Base-by-base conservation (phyloP, 305 asterid genomes). In the Caryopteris hybrid region DNA sequence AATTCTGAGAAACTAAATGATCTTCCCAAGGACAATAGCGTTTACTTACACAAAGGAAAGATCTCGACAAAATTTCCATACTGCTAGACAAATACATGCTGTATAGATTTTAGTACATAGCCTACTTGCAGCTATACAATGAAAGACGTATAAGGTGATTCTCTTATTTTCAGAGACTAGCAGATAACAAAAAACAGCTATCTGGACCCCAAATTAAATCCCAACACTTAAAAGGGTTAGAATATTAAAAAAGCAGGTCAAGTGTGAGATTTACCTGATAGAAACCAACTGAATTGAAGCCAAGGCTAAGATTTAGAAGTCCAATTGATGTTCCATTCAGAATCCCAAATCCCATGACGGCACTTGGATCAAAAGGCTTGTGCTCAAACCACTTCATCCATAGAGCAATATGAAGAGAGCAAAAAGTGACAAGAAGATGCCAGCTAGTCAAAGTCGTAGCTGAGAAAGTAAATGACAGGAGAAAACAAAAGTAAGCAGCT, bases 381-480 rank as follows among this genome's bases (percentile, higher is more conserved):
- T 89, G 92, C 76, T 89, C 96, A 58, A 89, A 89, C 75, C 82
- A 78, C 74, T 89, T 89, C 83, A 87, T 79, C 83, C 88, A 80
- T 72, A 87, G 69, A 55, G 95, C 92, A 79, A 87, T 80, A 60
- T 89, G 96, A 71, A 89, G 92, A 68, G 89, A 87, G 75, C 96
- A 89, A 80, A 87, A 89, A 20, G 96, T 89, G 52, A 89, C 96
- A 20, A 89, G 88, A 74, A 89, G 96, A 82, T 89, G 95, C 96
- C 96, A 89, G 77, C 96, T 89, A 59, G 96, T 89, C 77, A 89
- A 80, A 60, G 92, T 89, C 45, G 96, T 89, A 73, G 96, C 96
- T 89, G 92, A 70, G 64, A 64, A 64, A 58, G 70, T 64, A 76
- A 77, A 81, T 69, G 31, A 69, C n/a, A 68, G 50, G 74, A 56